Evolutionary conservation across 2,329 filamentous ascomycete species (phyloP), one percentile per base, ranked within the genome.

Genomic region (Cercospora zeae-maydis): DNA sequence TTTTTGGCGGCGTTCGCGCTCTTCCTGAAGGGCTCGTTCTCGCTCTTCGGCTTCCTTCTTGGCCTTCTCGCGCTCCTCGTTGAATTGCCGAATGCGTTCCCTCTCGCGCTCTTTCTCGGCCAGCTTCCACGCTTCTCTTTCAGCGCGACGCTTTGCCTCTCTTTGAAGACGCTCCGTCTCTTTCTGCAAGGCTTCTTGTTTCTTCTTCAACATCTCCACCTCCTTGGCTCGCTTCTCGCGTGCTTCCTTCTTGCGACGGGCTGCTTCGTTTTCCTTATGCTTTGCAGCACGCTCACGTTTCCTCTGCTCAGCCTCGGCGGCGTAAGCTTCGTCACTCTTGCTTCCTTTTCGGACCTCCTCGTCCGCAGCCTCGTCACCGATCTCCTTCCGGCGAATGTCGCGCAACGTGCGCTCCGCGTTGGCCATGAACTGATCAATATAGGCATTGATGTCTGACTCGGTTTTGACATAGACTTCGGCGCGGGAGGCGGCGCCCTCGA

Each of bases 401-500:
- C 90, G 86, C 72, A 93, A 86, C 55, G 86, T 85, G 27, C 82
- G 79, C 72, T 92, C 88, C 63, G 92, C 91, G 27, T 86, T 83
- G 9, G 80, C 79, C 52, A 87, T 82, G 65, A 85, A 79, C 63
- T 82, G 77, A 70, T 90, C 86, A 62, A 93, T 89, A 63, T 92
- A 80, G 30, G 83, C 79, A 63, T 87, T 84, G 54, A 93, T 86
- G 55, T 87, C 84, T 7, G 83, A 81, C 69, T 90, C 86, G 0
- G 88, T 89, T 69, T 85, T 85, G 63, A 88, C 85, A 71, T 93
- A 95, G 30, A 92, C 86, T 27, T 89, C 88, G 19, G 86, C 88
- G 64, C 91, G 86, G 71, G 93, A 90, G 16, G 91, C 84, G 0
- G 89, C 89, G 61, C 91, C 90, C 74, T 93, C 89, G 42, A 93